Conservation (phyloP, 2,329 filamentous ascomycete genomes). For the Cladosporium sp. region DNA sequence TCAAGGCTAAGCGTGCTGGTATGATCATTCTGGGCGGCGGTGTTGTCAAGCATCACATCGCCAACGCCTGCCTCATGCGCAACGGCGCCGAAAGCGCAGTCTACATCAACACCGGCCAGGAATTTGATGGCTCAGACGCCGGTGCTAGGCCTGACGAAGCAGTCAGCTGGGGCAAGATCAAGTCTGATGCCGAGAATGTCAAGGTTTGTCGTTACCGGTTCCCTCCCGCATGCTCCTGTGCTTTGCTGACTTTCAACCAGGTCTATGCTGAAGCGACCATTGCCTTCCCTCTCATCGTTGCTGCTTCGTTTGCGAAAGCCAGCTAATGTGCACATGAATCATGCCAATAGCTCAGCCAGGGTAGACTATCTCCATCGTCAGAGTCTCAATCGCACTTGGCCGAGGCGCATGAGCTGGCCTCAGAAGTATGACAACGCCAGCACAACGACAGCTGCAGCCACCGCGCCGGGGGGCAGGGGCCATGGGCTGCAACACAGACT, state of each 20-base stretch:
- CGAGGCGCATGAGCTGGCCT: too few species aligned
- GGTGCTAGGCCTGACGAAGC: conserved; percentile 93
- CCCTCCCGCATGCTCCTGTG: too few species aligned
- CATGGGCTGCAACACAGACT: neutral
- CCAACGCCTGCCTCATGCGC: conserved; percentile 94
- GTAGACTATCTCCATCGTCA: neutral
- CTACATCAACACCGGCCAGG: conserved; percentile 94
- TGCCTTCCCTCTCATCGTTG: conserved; percentile 61
- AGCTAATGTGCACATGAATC: neutral
- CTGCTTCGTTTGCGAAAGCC: conserved; percentile 55
- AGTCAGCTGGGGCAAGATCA: conserved; percentile 98
- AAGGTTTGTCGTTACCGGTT: conserved; percentile 55
- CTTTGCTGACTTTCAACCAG: conserved; percentile 21
- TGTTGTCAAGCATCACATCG: conserved; percentile 96
- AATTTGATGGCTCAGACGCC: conserved; percentile 96
- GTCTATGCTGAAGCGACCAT: conserved; percentile 63
- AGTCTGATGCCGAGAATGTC: conserved; percentile 75
- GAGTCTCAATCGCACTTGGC: neutral
- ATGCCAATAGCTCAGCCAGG: neutral
- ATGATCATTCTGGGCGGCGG: conserved; percentile 96
- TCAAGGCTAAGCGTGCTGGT: conserved; percentile 78
- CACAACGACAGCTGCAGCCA: conserved; percentile 7
- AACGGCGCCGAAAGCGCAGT: conserved; percentile 96
- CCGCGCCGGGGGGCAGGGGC: neutral
- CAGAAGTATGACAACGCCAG: neutral